Base-by-base conservation (phyloP, 2,329 filamentous ascomycete genomes). In the Zelopaecilomyces penicillatus region DNA sequence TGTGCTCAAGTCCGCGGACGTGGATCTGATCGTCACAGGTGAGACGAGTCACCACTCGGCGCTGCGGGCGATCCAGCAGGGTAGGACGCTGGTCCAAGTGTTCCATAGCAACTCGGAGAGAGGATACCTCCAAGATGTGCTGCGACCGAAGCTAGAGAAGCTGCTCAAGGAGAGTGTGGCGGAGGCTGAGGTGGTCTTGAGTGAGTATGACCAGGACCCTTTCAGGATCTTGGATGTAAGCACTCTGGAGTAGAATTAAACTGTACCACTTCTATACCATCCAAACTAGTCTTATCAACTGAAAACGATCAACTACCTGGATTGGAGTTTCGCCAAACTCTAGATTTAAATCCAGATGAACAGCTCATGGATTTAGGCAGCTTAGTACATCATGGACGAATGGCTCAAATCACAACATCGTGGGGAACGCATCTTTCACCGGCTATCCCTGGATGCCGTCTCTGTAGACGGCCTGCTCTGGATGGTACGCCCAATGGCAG, bases 21-120 rank as follows among this genome's bases (percentile, higher is more conserved):
- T 89, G 0, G 88, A 96, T 57, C 64, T 97, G 34, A 66, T 94
- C 4, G 86, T 98, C 54, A 97, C 88, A 0, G 93, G 93, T 2
- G 93, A 98, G 68, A 78, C 97, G 72, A 86, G 80, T 57, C 93
- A 98, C 61, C 93, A 98, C 61, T 88, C 93, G 51, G 89, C 91
- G 3, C 75, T 98, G 46, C 80, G 85, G 34, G 87, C 89, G 1
- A 87, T 86, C 29, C 90, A 96, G 69, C 78, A 82, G 47, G 90
- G 90, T 1, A 83, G 83, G 51, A 84, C 81, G 44, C 86, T 97
- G 1, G 78, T 97, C 42, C 85, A 83, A 35, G 74, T 95, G 39
- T 95, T 95, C 57, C 93, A 98, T 63, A 91, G 85, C 55, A 97
- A 97, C 64, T 93, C 87, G 0, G 93, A 98, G 70, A 73, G 93